These are phyloP conservation scores for Backusella parvicylindrica DNA, from an alignment of 192 early-diverging fungal species.

Conservation along the genomic window DNA sequence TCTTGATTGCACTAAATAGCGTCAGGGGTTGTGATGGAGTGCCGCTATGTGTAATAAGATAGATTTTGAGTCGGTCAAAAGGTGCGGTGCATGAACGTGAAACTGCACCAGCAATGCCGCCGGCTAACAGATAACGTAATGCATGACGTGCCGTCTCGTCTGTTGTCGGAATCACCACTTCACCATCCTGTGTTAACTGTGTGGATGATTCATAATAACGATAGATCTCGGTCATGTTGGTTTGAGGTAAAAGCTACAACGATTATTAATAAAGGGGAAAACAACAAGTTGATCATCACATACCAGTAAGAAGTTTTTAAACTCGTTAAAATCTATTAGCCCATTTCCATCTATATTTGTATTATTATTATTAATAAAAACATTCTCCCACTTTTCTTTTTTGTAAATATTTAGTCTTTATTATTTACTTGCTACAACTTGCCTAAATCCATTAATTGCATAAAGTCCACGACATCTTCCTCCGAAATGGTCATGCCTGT, in stretches of 20 bases:
- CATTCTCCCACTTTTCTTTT: neutral
- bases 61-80: constrained; percentile 67
- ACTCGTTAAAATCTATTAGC: constrained; percentile 59
- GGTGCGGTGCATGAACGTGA: constrained; percentile 70
- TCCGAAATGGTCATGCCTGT: constrained; percentile 58
- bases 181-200: constrained; percentile 63
- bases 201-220: constrained; percentile 54
- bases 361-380: neutral
- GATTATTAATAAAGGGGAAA: neutral
- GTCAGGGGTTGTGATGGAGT: neutral
- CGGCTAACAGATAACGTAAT: constrained; percentile 61
- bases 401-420: neutral
- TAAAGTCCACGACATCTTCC: constrained; percentile 53
- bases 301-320: constrained; percentile 60
- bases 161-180: constrained; percentile 56
- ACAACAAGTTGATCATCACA: neutral
- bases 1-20: constrained; percentile 35
- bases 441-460: constrained; percentile 54
- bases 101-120: constrained; percentile 69
- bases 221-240: constrained; percentile 57
- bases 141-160: constrained; percentile 39
- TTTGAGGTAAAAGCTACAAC: constrained; percentile 51
- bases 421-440: constrained; percentile 12
- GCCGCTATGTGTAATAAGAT: constrained; percentile 39
- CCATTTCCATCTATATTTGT: constrained; percentile 45